Percentiles rank a stretch among this genome's conserved stretches.
These are phyloP conservation scores for Phytophthora kernoviae DNA, from an alignment of 352 stramenopile genomes.

Conservation along the genomic window DNA sequence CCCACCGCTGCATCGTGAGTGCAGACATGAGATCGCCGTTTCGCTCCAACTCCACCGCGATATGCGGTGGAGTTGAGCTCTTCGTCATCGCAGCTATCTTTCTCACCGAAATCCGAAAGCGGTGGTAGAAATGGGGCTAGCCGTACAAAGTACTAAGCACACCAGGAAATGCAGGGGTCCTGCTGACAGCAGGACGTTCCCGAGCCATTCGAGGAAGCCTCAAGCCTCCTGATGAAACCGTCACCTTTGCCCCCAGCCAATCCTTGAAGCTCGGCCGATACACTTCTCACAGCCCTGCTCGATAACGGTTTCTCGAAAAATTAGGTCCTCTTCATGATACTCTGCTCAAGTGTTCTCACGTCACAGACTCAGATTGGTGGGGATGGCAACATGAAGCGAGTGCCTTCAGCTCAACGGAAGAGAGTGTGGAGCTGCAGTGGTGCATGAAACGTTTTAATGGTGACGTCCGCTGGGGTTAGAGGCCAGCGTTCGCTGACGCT, in stretches of 20 bases:
- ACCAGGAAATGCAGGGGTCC: no score
- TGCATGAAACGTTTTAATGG: no score
- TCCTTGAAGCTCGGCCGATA: slow-evolving; percentile 14
- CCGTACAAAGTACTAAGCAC: no score
- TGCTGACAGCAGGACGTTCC: no score
- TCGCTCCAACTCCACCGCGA: no score
- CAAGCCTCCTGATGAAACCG: neutral
- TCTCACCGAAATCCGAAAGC: neutral
- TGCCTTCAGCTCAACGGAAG: no score
- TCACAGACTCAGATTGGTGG: slow-evolving; percentile 12
- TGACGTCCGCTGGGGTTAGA: no score
- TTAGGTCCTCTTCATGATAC: slow-evolving; percentile 4
- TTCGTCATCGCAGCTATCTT: neutral
- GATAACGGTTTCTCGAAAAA: slow-evolving; percentile 22
- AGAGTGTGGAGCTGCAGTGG: no score
- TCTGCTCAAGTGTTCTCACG: slow-evolving; percentile 7
- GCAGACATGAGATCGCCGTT: no score
- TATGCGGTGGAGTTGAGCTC: neutral
- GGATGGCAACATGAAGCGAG: neutral
- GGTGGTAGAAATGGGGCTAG: neutral
- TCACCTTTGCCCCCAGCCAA: slow-evolving; percentile 10
- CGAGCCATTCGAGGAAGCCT: neutral
- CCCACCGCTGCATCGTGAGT: neutral
- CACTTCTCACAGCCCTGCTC: neutral
- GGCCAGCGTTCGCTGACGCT: no score